These are phyloP conservation scores for Spiromastix sp. DNA, from an alignment of 2,329 filamentous ascomycete genomes.

Conservation along the genomic window DNA sequence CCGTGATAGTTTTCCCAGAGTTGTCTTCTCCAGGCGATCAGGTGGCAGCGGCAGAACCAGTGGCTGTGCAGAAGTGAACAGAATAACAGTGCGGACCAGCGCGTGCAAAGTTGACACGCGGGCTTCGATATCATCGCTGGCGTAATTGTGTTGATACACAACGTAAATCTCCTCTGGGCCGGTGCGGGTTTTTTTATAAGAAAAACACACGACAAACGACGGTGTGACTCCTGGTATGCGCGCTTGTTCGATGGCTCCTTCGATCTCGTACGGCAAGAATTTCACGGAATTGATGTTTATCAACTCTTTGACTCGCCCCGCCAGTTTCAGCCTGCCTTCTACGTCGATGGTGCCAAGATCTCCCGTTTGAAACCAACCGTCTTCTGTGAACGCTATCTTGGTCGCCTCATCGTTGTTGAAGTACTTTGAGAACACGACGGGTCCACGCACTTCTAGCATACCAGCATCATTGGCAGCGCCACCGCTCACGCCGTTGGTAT, in stretches of 20 bases:
- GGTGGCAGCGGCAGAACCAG: slow-evolving; percentile 18
- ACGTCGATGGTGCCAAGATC: slow-evolving; percentile 20
- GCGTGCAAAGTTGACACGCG: slow-evolving; percentile 15
- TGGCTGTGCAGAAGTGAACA: slow-evolving; percentile 15
- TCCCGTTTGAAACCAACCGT: slow-evolving; percentile 25
- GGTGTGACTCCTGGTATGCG: slow-evolving; percentile 15
- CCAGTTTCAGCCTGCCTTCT: slow-evolving; percentile 24
- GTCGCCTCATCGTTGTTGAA: slow-evolving; percentile 22
- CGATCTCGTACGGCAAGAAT: slow-evolving; percentile 21
- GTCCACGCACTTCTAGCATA: slow-evolving; percentile 16
- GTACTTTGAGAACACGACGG: slow-evolving; percentile 19
- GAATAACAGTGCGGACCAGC: slow-evolving; percentile 14
- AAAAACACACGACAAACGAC: slow-evolving; percentile 29
- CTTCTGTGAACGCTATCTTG: slow-evolving; percentile 17
- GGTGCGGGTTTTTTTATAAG: slow-evolving; percentile 12
- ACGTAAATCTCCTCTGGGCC: slow-evolving; percentile 28
- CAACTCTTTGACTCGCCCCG: slow-evolving; percentile 32
- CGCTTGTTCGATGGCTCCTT: slow-evolving; percentile 25
- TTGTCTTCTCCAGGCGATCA: slow-evolving; percentile 22
- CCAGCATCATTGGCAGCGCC: no score
- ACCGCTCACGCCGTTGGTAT: no score
- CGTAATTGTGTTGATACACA: slow-evolving; percentile 23
- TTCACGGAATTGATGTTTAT: slow-evolving; percentile 36
- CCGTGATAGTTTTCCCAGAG: slow-evolving; percentile 32
- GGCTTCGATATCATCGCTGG: slow-evolving; percentile 12